Percentiles rank a stretch among this genome's conserved stretches.
phyloP scores from a whole-genome alignment of 331 rosid genomes.

The Quercus phellos region DNA sequence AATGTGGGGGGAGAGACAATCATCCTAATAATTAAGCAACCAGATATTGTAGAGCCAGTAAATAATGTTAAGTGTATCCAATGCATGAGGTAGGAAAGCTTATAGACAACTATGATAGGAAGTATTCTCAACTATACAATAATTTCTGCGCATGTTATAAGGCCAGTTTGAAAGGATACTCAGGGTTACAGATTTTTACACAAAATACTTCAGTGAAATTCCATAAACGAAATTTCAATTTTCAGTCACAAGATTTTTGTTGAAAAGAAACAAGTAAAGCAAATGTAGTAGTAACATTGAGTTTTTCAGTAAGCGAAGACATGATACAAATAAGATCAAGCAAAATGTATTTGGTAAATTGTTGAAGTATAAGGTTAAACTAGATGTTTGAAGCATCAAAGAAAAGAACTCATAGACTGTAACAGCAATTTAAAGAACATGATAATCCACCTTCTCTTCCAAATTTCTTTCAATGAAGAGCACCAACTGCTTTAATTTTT shows the following conservation, averaged over 20 bases:
- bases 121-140: neutral
- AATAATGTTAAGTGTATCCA: neutral
- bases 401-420: neutral
- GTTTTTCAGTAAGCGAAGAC: neutral
- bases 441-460: slow-evolving; percentile 71
- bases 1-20: neutral
- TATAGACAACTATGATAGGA: neutral
- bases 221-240: no score
- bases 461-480: slow-evolving; percentile 68
- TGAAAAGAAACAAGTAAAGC: neutral
- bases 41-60: neutral
- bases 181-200: no score
- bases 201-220: no score
- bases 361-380: neutral
- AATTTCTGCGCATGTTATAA: neutral
- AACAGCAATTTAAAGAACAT: neutral
- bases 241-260: no score
- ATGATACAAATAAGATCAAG: neutral
- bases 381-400: neutral
- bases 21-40: neutral
- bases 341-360: neutral
- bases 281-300: neutral
- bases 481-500: slow-evolving; percentile 78
- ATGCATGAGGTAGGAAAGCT: neutral
- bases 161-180: neutral